phyloP scores from a whole-genome alignment of 768 basidiomycete species.

The Mrakia gelida region DNA sequence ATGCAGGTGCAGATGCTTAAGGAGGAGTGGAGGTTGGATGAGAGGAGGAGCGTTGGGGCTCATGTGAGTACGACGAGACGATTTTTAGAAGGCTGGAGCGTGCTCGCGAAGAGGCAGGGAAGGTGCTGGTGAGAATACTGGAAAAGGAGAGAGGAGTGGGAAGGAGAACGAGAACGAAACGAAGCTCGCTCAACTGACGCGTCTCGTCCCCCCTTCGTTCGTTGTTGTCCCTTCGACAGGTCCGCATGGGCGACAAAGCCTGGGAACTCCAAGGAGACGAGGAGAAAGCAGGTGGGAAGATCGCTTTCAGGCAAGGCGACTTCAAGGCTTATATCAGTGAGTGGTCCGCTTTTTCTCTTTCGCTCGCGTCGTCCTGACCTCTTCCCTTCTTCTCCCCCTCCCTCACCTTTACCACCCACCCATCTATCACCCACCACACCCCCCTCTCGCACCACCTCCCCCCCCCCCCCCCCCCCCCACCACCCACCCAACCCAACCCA shows the following conservation, averaged over 20 bases:
- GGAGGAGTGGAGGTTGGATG: conserved; percentile 1
- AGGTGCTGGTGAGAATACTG: neutral
- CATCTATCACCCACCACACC: no score
- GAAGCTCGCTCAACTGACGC: neutral
- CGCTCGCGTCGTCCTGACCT: neutral
- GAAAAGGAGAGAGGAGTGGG: neutral
- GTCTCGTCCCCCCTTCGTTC: neutral
- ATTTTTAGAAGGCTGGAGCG: no score
- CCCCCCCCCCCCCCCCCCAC: no score
- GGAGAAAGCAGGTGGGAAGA: neutral
- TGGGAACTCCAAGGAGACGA: neutral
- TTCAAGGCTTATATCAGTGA: neutral
- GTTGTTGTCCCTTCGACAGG: neutral
- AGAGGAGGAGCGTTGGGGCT: neutral
- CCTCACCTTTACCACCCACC: no score
- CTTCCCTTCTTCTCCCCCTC: neutral
- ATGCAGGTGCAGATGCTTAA: neutral
- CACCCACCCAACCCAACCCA: no score
- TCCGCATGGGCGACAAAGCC: neutral
- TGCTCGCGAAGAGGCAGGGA: neutral
- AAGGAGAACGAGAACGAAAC: neutral
- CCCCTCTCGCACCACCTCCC: no score
- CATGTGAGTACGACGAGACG: neutral
- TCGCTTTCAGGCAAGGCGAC: neutral
- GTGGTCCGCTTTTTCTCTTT: neutral